Evolutionary conservation across 495 filamentous ascomycete species (phyloP), one percentile per base, ranked within the genome.

Genomic region (Tetracladium marchalianum): DNA sequence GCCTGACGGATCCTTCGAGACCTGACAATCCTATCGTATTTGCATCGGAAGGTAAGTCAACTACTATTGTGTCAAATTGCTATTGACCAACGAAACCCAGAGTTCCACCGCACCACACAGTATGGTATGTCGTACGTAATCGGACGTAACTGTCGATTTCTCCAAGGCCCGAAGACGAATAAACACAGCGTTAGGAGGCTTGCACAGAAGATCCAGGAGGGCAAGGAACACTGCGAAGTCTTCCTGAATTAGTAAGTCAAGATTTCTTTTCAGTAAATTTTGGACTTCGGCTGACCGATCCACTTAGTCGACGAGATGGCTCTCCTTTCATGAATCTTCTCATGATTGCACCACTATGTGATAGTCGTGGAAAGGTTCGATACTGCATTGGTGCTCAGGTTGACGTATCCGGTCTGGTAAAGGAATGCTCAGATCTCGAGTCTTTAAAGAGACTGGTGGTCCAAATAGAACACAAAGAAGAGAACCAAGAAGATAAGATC

Each of bases 11-110:
- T 63, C 84, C 85, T 7, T 79, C 79, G 17, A 66, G 81, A 49
- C 68, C 72, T 5, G 85, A 84, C 54, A 86, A 87, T 61, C 85
- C 84, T 1, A 81, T 90, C 46, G 73, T 89, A 3, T 87, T 88
- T 63, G 80, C 82, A 19, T 86, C 82, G 5, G 77, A 86, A 70
- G 82, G 82, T 85, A 65, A 27, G 66, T 62, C 4, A 32, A 31
- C 13, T 38, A 11, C 6, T 31, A n/a, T 40, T 15, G 16, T 32
- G 1, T 32, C 22, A 15, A 31, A 35, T 47, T 11, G 16, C 17
- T 34, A 50, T 56, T 47, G 36, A 42, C 43, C 52, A 31, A 38
- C 16, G 31, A 8, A 5, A 24, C 31, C 6, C 48, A 73, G 76
- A 77, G 54, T 84, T 82, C 57, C 70, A 80, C 53, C 65, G 69